phyloP scores from a whole-genome alignment of 352 stramenopile genomes.

The Phytopythium helicoides region DNA sequence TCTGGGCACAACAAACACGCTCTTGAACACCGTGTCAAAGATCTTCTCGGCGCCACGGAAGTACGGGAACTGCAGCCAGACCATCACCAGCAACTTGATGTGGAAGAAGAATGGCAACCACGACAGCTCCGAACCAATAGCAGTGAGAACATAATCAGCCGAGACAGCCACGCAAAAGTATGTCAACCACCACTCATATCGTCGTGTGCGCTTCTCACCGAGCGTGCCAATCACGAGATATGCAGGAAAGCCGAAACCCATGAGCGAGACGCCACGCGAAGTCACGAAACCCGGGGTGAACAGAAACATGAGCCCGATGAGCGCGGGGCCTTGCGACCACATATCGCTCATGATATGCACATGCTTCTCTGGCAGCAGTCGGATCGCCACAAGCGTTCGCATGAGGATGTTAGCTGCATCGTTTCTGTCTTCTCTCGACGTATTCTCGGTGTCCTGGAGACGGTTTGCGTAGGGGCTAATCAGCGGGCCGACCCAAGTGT shows the following conservation, averaged over 20 bases:
- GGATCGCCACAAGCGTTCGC: conserved; percentile 59
- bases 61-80: conserved; percentile 91
- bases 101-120: conserved; percentile 89
- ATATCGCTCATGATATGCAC: conserved; percentile 73
- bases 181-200: conserved; percentile 87
- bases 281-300: conserved; percentile 86
- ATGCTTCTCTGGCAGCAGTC: conserved; percentile 61
- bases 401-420: conserved; percentile 64
- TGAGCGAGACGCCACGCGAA: conserved; percentile 58
- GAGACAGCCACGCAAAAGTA: conserved; percentile 78
- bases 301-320: conserved; percentile 78
- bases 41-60: conserved; percentile 82
- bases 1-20: conserved; percentile 66
- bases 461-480: conserved; percentile 77
- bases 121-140: conserved; percentile 45
- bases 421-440: conserved; percentile 20
- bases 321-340: conserved; percentile 74
- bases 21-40: conserved; percentile 75
- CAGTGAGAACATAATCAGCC: conserved; percentile 66
- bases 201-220: conserved; percentile 65
- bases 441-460: conserved; percentile 36
- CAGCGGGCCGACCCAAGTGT: conserved; percentile 59
- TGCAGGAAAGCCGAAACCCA: conserved; percentile 83
- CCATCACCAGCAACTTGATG: conserved; percentile 74
- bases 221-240: conserved; percentile 80